Percentiles rank a stretch among this genome's conserved stretches.
phyloP scores from a whole-genome alignment of 2,329 filamentous ascomycete genomes.

The Colletotrichum tamarilloi region DNA sequence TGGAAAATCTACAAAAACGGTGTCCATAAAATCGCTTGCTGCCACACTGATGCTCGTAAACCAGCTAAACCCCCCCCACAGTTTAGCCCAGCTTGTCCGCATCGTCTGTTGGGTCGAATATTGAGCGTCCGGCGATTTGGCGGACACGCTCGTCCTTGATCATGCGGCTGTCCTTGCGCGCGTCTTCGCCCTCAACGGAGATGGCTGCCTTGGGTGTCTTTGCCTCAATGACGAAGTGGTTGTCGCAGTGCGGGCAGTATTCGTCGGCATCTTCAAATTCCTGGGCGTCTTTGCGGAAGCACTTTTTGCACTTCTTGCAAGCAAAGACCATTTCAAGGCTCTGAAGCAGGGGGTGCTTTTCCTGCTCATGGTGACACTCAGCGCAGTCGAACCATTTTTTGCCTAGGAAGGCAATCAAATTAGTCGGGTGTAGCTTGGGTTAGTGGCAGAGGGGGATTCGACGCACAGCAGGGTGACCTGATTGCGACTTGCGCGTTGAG shows the following conservation, averaged over 20 bases:
- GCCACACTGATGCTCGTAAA: conserved; percentile 14
- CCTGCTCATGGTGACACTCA: conserved; percentile 88
- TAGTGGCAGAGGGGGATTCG: not conserved
- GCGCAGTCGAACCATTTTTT: conserved; percentile 99
- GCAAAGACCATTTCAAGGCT: conserved; percentile 91
- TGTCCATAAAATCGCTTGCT: conserved; percentile 33
- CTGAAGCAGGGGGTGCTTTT: conserved; percentile 81
- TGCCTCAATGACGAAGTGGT: conserved; percentile 96
- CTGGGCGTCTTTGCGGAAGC: conserved; percentile 91
- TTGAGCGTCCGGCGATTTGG: conserved; percentile 67
- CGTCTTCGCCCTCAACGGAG: conserved; percentile 91
- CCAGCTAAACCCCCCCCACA: conserved; percentile 10
- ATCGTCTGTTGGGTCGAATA: conserved; percentile 81
- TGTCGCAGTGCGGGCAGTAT: conserved; percentile 99
- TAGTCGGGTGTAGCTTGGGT: conserved; percentile 23
- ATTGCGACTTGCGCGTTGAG: conserved; percentile 98
- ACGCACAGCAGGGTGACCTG: conserved; percentile 92
- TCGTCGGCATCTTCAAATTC: conserved; percentile 98
- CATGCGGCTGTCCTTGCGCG: conserved; percentile 87
- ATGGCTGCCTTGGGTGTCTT: conserved; percentile 84
- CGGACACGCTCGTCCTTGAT: conserved; percentile 88
- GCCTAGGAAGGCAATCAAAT: conserved; percentile 60
- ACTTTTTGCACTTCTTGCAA: conserved; percentile 99
- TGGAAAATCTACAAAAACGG: conserved; percentile 33
- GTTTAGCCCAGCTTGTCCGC: conserved; percentile 80